phyloP scores from a whole-genome alignment of 1,284 basidiomycete species.

The Ceratobasidium sp. region DNA sequence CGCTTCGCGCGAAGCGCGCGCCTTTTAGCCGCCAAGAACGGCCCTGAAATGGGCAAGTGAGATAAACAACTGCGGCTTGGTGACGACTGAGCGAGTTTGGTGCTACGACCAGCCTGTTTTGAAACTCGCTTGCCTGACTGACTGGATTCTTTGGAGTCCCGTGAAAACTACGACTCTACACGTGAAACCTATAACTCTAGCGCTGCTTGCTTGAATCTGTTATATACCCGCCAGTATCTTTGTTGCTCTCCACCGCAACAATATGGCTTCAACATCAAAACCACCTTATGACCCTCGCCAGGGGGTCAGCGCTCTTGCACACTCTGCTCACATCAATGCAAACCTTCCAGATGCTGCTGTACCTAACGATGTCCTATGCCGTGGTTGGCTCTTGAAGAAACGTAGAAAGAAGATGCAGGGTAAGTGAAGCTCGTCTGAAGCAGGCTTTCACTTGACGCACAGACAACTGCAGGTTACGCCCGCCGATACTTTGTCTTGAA shows the following conservation, averaged over 20 bases:
- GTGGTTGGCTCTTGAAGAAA: conserved; percentile 84
- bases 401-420: conserved; percentile 87
- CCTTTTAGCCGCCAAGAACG: conserved; percentile 6
- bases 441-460: conserved; percentile 24
- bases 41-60: conserved; percentile 35
- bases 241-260: neutral
- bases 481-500: conserved; percentile 79
- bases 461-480: conserved; percentile 71
- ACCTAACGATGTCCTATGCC: conserved; percentile 37
- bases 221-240: neutral
- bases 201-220: neutral
- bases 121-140: conserved; percentile 10
- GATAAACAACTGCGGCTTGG: neutral
- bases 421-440: conserved; percentile 49
- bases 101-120: too few species aligned
- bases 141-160: neutral
- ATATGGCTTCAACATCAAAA: conserved; percentile 23
- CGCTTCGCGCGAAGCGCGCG: conserved; percentile 22
- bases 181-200: neutral
- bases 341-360: conserved; percentile 27
- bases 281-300: conserved; percentile 23
- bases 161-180: conserved; percentile 2
- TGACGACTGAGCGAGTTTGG: too few species aligned
- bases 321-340: conserved; percentile 18
- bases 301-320: conserved; percentile 24